Evolutionary conservation across 805 yeast genomes (phyloP), one percentile per base, ranked within the genome.

Genomic region (Clavispora phyllophila): DNA sequence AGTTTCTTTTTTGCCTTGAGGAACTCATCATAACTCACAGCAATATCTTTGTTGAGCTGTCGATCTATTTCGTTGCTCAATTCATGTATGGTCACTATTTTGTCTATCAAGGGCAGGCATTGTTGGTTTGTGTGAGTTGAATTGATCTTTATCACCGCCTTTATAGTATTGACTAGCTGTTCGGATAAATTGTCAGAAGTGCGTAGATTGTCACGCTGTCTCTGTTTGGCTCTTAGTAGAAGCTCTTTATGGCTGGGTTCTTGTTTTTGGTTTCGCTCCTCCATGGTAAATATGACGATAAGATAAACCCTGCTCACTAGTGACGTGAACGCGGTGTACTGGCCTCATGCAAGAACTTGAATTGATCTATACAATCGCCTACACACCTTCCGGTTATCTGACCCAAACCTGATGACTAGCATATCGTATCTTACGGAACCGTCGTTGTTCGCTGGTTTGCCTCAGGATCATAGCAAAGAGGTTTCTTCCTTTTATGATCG

Each of bases 51-150:
- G 17, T 55, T 58, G 40, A 70, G 43, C 49, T 70, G 75, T 22
- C 54, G 48, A 39, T 66, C 65, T 15, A 70, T 68, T 23, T 66
- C 68, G 3, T 50, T 42, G 49, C 69, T 67, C 14, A 70, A 50
- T 34, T 66, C 65, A 38, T 67, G 72, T 6, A 70, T 64, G 8
- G 73, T 68, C 13, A 70, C 58, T 28, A 68, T 66, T 48, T 68
- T 69, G 36, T 63, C 70, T 5, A 66, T 39, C 6, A 60, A 47
- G 9, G 50, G 40, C 3, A 52, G 47, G 8, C 52, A 44, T n/a
- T 34, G 22, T 14, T 24, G 34, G n/a, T 33, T 28, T 9, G 41
- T 42, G 38, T 51, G 49, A 13, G 38, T 36, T 9, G 70, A 65
- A 40, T 68, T 65, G 26, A 54, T 44, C 18, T 48, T 41, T 10